Evolutionary conservation across 768 basidiomycete species (phyloP).

Genomic region (Trametes meyenii): DNA sequence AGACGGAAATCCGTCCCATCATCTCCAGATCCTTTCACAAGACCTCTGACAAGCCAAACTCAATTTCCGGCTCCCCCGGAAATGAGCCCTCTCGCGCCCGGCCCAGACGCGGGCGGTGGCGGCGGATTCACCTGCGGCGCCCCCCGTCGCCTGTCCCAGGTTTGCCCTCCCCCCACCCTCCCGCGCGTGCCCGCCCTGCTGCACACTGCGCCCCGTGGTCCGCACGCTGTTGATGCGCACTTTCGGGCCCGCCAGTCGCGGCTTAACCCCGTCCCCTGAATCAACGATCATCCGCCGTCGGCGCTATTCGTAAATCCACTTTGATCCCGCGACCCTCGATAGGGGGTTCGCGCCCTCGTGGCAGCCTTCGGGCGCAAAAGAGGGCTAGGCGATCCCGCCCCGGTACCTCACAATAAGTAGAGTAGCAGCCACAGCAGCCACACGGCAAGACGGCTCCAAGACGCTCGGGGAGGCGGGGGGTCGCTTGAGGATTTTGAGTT

Average conservation of each 20-base stretch:
- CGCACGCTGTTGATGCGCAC: too few relatives aligned
- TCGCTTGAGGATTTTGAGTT: too few relatives aligned
- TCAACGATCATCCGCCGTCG: neutral
- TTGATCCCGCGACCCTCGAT: slow-evolving; percentile 10
- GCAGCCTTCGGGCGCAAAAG: too few relatives aligned
- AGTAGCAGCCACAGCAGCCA: too few relatives aligned
- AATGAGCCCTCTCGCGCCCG: neutral
- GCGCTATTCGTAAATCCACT: neutral
- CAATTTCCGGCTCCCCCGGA: neutral
- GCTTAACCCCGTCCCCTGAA: neutral
- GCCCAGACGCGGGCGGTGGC: too few relatives aligned
- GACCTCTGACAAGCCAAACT: neutral
- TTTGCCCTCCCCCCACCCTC: neutral
- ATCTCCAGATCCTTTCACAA: neutral
- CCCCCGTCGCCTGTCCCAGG: neutral
- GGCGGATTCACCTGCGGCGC: neutral
- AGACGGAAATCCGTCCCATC: slow-evolving; percentile 5
- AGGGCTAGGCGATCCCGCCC: too few relatives aligned
- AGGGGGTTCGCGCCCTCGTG: neutral
- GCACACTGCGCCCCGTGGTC: too few relatives aligned
- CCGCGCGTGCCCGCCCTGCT: neutral
- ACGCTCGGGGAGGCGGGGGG: too few relatives aligned
- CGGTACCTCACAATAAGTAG: too few relatives aligned
- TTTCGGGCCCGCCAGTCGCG: too few relatives aligned
- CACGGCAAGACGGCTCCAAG: too few relatives aligned